Evolutionary conservation across 495 filamentous ascomycete genomes (phyloP).

Genomic region (Neurospora sublineolata): DNA sequence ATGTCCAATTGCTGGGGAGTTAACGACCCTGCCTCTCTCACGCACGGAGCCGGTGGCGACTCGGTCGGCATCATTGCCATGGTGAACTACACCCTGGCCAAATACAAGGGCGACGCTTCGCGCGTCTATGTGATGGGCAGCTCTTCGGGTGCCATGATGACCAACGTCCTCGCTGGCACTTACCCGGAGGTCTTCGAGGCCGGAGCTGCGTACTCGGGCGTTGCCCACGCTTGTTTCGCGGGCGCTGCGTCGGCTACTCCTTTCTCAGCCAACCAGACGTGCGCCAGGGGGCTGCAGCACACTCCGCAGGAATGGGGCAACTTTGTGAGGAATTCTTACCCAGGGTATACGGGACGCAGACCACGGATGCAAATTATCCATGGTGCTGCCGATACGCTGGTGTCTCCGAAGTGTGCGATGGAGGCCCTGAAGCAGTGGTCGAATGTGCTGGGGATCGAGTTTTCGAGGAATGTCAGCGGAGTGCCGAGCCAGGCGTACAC

Average conservation of each 20-base stretch:
- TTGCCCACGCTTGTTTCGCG: slow-evolving; percentile 40
- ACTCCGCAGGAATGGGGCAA: slow-evolving; percentile 40
- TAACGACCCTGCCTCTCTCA: slow-evolving; percentile 32
- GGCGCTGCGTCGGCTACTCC: slow-evolving; percentile 22
- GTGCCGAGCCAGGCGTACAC: slow-evolving; percentile 31
- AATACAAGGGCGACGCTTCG: slow-evolving; percentile 35
- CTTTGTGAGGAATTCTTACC: slow-evolving; percentile 39
- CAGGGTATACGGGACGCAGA: slow-evolving; percentile 40
- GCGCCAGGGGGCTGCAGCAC: slow-evolving; percentile 37
- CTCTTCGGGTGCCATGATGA: slow-evolving; percentile 49
- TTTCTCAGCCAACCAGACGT: slow-evolving; percentile 36
- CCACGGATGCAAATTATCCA: slow-evolving; percentile 47
- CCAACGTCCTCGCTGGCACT: slow-evolving; percentile 45
- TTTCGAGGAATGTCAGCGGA: slow-evolving; percentile 22
- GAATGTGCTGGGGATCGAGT: slow-evolving; percentile 32
- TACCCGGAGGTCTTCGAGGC: slow-evolving; percentile 50
- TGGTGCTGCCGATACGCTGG: slow-evolving; percentile 38
- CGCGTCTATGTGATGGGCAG: slow-evolving; percentile 41
- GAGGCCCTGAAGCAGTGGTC: slow-evolving; percentile 51
- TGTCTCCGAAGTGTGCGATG: slow-evolving; percentile 36
- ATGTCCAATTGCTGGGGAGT: slow-evolving; percentile 48
- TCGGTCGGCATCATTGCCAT: slow-evolving; percentile 42
- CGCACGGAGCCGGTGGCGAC: slow-evolving; percentile 42
- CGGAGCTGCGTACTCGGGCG: slow-evolving; percentile 43
- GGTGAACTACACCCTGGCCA: slow-evolving; percentile 39